Percentiles rank a stretch among this genome's conserved stretches.
These are phyloP conservation scores for Neurospora pannonica DNA, from an alignment of 495 filamentous ascomycete species.

Conservation along the genomic window DNA sequence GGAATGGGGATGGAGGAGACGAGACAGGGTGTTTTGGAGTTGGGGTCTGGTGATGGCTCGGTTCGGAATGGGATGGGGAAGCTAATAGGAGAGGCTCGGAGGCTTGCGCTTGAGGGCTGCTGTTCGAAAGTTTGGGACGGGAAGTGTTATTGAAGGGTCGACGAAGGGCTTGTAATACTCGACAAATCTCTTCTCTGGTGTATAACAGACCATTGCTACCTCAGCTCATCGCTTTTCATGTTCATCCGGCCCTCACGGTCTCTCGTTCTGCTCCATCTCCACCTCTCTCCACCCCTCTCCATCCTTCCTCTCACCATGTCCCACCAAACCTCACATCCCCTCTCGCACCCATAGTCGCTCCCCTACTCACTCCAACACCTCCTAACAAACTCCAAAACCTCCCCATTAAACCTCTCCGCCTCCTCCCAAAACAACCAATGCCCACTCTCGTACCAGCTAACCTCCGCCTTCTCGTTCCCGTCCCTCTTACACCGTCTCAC, in stretches of 20 bases:
- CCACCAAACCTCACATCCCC: background rate
- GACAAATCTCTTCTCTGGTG: background rate
- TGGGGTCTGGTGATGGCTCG: background rate
- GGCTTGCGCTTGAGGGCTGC: background rate
- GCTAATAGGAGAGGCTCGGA: background rate
- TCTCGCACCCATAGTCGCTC: too few species aligned
- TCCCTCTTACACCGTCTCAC: conserved; percentile 19
- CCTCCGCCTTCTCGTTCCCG: conserved; percentile 9
- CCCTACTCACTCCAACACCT: background rate
- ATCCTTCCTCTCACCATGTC: background rate
- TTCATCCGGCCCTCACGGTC: background rate
- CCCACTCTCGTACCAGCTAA: conserved; percentile 28
- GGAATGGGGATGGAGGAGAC: background rate
- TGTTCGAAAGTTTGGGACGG: background rate
- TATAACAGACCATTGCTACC: background rate
- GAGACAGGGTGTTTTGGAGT: background rate
- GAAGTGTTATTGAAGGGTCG: background rate
- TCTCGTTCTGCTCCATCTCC: background rate
- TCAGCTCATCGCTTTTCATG: background rate
- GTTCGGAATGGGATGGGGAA: background rate
- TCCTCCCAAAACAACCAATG: conserved; percentile 43
- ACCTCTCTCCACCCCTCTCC: background rate
- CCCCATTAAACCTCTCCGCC: conserved; percentile 28
- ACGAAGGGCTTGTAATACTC: background rate
- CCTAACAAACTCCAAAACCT: conserved; percentile 25